phyloP scores from a whole-genome alignment of 345 rosid species.

The Eucalyptus globulus region DNA sequence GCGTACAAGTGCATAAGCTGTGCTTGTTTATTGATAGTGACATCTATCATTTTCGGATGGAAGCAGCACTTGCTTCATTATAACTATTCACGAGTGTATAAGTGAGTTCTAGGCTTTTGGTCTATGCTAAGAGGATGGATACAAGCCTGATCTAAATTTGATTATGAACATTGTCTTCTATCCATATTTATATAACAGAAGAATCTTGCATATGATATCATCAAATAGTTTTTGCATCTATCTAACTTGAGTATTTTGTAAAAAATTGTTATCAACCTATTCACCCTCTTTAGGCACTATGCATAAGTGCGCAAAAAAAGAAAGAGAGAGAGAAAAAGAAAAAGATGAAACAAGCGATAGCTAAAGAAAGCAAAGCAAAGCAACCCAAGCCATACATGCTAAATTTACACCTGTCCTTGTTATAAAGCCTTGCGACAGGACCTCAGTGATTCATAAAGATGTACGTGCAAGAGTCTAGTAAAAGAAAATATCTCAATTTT shows the following conservation, averaged over 20 bases:
- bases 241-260: no score
- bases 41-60: neutral
- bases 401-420: neutral
- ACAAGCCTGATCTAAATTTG: neutral
- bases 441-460: neutral
- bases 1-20: neutral
- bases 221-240: no score
- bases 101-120: neutral
- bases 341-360: neutral
- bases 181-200: no score
- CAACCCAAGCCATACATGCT: neutral
- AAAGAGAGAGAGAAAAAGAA: rapidly evolving
- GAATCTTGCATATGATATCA: no score
- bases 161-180: no score
- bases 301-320: no score
- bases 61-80: neutral
- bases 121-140: neutral
- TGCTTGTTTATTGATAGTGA: neutral
- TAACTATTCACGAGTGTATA: neutral
- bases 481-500: neutral
- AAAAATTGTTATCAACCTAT: no score
- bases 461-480: neutral
- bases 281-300: no score
- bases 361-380: neutral
- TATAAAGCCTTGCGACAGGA: neutral